Base-by-base conservation (phyloP, 179 eudicot species). In the Drosera spatulata region DNA sequence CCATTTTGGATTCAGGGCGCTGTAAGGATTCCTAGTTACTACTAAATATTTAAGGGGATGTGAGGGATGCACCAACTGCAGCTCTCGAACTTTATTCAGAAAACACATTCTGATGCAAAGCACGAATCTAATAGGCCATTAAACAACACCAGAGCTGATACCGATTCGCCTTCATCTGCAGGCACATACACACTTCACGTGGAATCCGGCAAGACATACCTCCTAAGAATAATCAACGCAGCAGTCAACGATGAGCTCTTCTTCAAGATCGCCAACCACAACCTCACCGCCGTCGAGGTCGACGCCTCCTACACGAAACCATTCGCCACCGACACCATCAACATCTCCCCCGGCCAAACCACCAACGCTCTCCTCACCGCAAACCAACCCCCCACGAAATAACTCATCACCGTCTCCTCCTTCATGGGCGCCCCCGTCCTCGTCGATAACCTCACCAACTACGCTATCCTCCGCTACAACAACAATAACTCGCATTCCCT, bases 341-440 rank as follows among this genome's bases (percentile, higher is more conserved):
- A 77, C 67, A 65, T 88, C 2, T 82, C 82, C 9, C 93, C 96
- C 0, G 96, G 96, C 51, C 96, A 88, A 60, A 88, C 96, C 62
- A 81, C 91, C 10, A 81, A 79, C 42, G 96, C 73, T 4, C 75
- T 88, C n/a, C 69, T 88, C 39, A 71, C 67, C 2, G 66, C 96
- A 2, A 53, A 77, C 49, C 82, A 78, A 54, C 12, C 42, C 1
- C 55, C 72, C 0, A 74, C 70, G 2, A 82, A 80, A 51, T 87
- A 82, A 76, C 49, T 79, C 4, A 75, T 85, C 7, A 79, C 82
- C 4, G 69, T 75, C 4, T 82, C 85, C 2, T 73, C 89, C 7
- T 85, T 82, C 63, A 83, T 83, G 79, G 93, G 79, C 69, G 70
- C 87, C 0, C 70, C 79, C 1, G 75, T 83, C 1, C 72, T 70